Evolutionary conservation across 2,329 filamentous ascomycete genomes (phyloP).

Genomic region (Colletotrichum theobromicola): DNA sequence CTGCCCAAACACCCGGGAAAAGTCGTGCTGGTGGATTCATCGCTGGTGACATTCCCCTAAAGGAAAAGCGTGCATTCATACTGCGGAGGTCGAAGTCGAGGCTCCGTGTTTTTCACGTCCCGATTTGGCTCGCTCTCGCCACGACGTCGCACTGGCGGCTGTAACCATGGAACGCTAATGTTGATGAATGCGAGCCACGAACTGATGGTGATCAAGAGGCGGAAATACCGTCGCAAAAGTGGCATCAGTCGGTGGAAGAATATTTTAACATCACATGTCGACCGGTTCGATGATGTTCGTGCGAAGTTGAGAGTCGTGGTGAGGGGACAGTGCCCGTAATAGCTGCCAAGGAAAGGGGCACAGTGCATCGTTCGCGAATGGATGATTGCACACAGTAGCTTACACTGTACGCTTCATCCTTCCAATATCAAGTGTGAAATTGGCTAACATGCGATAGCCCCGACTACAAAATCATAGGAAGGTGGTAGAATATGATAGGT

Average conservation of each 20-base stretch:
- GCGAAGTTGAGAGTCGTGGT: neutral
- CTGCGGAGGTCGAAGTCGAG: conserved; percentile 11
- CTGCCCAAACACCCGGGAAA: neutral
- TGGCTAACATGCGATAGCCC: too few relatives aligned
- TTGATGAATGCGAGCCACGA: neutral
- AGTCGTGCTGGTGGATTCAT: neutral
- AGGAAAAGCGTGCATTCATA: neutral
- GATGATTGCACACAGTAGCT: fast-evolving
- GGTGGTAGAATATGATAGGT: too few relatives aligned
- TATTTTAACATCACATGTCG: neutral
- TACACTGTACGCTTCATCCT: too few relatives aligned
- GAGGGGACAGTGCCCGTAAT: neutral
- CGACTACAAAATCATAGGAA: neutral
- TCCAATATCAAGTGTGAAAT: too few relatives aligned
- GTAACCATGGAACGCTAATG: neutral
- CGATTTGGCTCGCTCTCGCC: conserved; percentile 12
- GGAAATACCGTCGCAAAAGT: neutral
- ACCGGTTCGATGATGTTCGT: neutral
- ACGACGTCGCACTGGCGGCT: conserved; percentile 3
- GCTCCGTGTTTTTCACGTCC: conserved; percentile 22
- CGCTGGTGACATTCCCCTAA: conserved; percentile 3
- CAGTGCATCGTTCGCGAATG: neutral
- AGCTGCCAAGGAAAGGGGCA: neutral
- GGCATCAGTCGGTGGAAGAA: neutral
- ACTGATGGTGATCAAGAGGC: neutral